A percentile compares a stretch with the other conserved stretches of the same genome.
These are phyloP conservation scores for Dalbergia cultrata DNA, from an alignment of 306 rosid genomes.

Conservation along the genomic window DNA sequence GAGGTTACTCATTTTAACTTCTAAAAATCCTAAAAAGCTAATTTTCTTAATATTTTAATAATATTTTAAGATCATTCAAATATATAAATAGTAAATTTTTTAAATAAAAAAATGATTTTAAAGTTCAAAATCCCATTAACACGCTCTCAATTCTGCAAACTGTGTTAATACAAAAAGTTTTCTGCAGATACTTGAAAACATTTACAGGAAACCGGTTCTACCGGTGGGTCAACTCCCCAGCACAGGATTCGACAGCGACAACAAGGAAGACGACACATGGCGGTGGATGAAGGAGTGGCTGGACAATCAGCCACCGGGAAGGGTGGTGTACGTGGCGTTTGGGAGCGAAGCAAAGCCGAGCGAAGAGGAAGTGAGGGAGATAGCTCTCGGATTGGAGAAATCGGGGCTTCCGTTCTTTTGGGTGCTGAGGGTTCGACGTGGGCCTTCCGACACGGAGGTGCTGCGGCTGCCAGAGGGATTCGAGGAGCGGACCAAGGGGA, in stretches of 20 bases:
- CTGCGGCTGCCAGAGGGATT: constrained; percentile 57
- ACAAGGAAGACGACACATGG: background rate
- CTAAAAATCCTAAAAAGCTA: too few species aligned
- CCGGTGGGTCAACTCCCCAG: constrained; percentile 45
- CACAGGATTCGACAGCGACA: background rate
- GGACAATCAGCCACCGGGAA: constrained; percentile 43
- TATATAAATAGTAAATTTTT: too few species aligned
- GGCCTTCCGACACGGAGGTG: constrained; percentile 4
- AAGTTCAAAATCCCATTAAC: too few species aligned
- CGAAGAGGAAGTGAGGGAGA: constrained; percentile 50
- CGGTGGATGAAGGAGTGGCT: constrained; percentile 49
- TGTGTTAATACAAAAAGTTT: too few species aligned
- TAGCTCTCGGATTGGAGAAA: constrained; percentile 60
- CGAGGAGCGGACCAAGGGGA: constrained; percentile 51
- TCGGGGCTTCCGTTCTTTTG: constrained; percentile 54
- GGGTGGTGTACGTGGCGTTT: constrained; percentile 63
- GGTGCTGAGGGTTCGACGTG: constrained; percentile 46
- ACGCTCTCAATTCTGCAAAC: too few species aligned
- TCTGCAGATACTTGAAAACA: constrained; percentile 7
- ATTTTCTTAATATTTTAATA: too few species aligned
- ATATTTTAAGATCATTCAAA: too few species aligned
- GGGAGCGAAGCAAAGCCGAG: constrained; percentile 61
- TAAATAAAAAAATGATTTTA: too few species aligned
- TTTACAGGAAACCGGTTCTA: constrained; percentile 36
- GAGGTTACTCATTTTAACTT: too few species aligned